Evolutionary conservation across 768 basidiomycete species (phyloP), one percentile per base, ranked within the genome.

Genomic region (Tephrocybe sp.): DNA sequence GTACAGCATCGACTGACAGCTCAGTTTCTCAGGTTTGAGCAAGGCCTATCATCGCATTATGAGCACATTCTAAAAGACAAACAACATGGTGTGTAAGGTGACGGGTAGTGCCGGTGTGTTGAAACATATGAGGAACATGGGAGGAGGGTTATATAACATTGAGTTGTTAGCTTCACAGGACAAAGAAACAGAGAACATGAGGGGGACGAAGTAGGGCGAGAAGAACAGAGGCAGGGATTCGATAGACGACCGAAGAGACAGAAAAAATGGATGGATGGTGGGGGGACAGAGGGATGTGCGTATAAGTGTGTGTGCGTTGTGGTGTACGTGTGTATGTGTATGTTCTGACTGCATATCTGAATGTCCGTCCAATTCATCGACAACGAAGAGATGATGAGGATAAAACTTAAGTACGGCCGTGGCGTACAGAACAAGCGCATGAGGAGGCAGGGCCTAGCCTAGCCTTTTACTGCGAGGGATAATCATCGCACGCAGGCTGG

Each of bases 301-400:
- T 59, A 15, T 34, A 54, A 46, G 45, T 49, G n/a, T 57, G 54
- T 45, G 47, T 59, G 15, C 29, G n/a, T 29, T 34, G 48, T 50
- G 44, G 23, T 45, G 44, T 51, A 30, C 50, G 50, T 45, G 44
- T 51, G 30, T 27, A 41, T 48, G 52, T 55, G 39, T 55, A 55
- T 50, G 40, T 42, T 50, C 27, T 56, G 55, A 53, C 48, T 59
- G 60, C 58, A 64, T 65, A 53, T 60, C 53, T 52, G 56, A 59
- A 65, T 62, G 64, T 66, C 64, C 64, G 64, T 65, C 64, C 62
- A 62, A 61, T 57, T 57, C 62, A 59, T 60, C 54, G 56, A 53
- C 58, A 57, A 60, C 50, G 51, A 61, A 52, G 53, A 47, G 61
- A 53, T 50, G 45, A 58, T 56, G 59, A 55, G 53, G 50, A 55